These are phyloP conservation scores for Linaria vulgaris DNA, from an alignment of 257 asterid genomes.

Conservation along the genomic window DNA sequence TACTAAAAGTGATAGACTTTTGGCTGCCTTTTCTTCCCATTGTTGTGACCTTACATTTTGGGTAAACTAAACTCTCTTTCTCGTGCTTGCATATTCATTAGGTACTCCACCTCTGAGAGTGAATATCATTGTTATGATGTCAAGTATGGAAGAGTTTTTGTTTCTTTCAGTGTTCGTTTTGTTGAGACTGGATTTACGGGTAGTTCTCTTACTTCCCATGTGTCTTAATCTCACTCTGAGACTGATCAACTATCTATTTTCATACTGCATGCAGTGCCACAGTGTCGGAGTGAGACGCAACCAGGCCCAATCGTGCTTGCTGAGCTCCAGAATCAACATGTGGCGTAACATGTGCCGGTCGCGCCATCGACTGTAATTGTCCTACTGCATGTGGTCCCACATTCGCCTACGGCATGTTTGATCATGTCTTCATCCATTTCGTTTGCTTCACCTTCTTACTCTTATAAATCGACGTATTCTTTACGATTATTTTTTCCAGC, in stretches of 20 bases:
- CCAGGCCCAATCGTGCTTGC: neutral
- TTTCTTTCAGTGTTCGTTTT: conserved; percentile 1
- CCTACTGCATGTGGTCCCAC: no score
- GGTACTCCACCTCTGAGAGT: conserved; percentile 4
- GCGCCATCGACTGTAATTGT: neutral
- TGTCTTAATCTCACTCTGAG: neutral
- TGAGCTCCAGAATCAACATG: no score
- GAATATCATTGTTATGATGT: neutral
- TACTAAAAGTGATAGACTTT: neutral
- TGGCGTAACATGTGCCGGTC: no score
- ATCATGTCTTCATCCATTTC: no score
- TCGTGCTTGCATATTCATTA: neutral
- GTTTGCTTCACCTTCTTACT: no score
- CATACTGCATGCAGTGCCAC: no score
- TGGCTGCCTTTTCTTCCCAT: conserved; percentile 13
- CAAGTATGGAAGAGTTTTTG: neutral
- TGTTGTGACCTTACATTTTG: neutral
- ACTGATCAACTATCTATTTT: no score
- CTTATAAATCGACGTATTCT: neutral
- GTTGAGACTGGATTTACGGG: neutral
- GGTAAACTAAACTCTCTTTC: conserved; percentile 1
- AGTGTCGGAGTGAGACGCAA: no score
- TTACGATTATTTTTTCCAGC: no score
- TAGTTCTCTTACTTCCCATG: neutral
- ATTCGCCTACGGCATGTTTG: no score